A percentile compares a stretch with the other conserved stretches of the same genome.
These are phyloP conservation scores for Albizia julibrissin DNA, from an alignment of 306 rosid genomes.

Conservation along the genomic window DNA sequence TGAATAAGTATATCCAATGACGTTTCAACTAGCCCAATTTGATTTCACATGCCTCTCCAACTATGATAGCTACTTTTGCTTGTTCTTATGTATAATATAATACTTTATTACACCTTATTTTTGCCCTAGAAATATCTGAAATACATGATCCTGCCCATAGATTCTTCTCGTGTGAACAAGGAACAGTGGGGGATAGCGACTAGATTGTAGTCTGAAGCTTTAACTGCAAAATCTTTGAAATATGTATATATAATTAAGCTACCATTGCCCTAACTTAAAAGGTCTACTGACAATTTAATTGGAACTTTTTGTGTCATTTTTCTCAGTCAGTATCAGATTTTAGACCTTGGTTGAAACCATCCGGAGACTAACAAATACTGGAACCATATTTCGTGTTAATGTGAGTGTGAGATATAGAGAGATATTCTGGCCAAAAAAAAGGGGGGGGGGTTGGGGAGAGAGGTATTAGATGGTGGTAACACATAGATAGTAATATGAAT, in stretches of 20 bases:
- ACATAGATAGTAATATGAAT: slow-evolving; percentile 3
- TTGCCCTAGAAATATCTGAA: slow-evolving; percentile 13
- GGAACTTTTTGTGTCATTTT: neutral
- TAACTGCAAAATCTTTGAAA: slow-evolving; percentile 47
- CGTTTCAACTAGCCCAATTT: slow-evolving; percentile 44
- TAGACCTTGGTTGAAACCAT: slow-evolving; percentile 10
- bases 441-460: too few species aligned
- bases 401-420: neutral
- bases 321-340: neutral
- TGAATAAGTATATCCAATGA: slow-evolving; percentile 33
- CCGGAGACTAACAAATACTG: slow-evolving; percentile 24
- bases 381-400: slow-evolving; percentile 23
- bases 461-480: neutral
- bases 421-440: neutral
- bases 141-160: neutral
- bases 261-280: slow-evolving; percentile 13
- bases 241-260: slow-evolving; percentile 24
- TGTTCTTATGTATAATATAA: neutral
- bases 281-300: neutral
- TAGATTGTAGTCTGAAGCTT: slow-evolving; percentile 33
- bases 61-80: slow-evolving; percentile 20
- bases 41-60: slow-evolving; percentile 52
- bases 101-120: slow-evolving; percentile 5
- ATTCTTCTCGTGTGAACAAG: slow-evolving; percentile 56
- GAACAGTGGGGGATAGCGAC: slow-evolving; percentile 36